These are phyloP conservation scores for Lathyrus tuberosus DNA, from an alignment of 306 rosid genomes.

Conservation along the genomic window DNA sequence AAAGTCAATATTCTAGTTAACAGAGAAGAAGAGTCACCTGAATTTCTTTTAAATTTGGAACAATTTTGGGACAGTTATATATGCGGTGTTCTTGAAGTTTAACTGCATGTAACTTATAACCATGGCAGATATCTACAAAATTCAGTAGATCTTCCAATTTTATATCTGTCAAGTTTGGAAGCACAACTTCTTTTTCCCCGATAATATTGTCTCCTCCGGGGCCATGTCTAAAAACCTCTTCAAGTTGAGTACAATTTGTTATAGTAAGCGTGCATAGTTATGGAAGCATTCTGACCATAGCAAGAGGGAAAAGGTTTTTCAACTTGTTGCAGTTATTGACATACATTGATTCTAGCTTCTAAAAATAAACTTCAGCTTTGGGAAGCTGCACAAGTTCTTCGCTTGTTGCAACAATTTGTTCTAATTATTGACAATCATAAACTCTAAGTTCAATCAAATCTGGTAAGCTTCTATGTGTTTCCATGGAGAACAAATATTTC, in stretches of 20 bases:
- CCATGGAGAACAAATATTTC: not conserved
- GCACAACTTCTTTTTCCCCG: too few relatives aligned
- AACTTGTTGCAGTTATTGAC: not conserved
- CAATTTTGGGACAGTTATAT: too few relatives aligned
- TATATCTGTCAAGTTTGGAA: too few relatives aligned
- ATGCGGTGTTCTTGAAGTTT: too few relatives aligned
- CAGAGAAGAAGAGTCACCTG: too few relatives aligned
- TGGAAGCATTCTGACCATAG: slow-evolving; percentile 13
- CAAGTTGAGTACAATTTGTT: not conserved
- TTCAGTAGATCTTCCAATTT: too few relatives aligned
- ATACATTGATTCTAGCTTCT: not conserved
- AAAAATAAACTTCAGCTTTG: not conserved
- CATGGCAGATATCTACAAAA: too few relatives aligned
- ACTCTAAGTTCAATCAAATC: not conserved
- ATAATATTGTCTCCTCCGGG: not conserved
- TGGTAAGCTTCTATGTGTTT: not conserved
- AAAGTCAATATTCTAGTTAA: too few relatives aligned
- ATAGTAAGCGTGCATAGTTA: not conserved
- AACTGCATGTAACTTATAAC: too few relatives aligned
- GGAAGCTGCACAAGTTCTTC: not conserved
- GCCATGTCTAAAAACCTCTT: not conserved
- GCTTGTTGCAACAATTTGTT: not conserved
- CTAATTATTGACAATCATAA: not conserved
- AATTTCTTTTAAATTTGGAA: too few relatives aligned
- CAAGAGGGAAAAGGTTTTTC: too few relatives aligned